Percentiles rank a stretch among this genome's conserved stretches.
phyloP scores from a whole-genome alignment of 345 rosid species.

The Salix koriyanagi region DNA sequence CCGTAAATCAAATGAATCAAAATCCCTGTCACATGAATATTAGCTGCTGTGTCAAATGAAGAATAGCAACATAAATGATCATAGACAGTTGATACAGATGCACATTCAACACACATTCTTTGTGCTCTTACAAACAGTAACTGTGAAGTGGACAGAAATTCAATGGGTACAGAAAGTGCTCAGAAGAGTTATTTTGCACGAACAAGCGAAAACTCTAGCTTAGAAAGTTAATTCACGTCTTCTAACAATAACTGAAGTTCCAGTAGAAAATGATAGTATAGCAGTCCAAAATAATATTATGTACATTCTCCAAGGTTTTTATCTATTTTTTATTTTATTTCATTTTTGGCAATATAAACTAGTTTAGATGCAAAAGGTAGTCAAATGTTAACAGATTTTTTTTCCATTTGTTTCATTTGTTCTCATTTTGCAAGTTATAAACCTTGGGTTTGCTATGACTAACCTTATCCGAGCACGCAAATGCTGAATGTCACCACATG shows the following conservation, averaged over 20 bases:
- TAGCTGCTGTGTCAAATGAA: constrained; percentile 11
- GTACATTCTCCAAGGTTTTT: not conserved
- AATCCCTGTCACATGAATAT: constrained; percentile 65
- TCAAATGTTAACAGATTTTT: not conserved
- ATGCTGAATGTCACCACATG: constrained; percentile 57
- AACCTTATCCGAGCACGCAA: constrained; percentile 87
- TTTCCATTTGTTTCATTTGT: not conserved
- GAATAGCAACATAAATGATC: not conserved
- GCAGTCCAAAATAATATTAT: not conserved
- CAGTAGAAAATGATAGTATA: not conserved
- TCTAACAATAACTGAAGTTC: not conserved
- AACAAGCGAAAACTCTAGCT: not conserved
- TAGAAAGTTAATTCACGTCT: not conserved
- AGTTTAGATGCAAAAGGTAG: not conserved
- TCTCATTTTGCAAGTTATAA: not conserved
- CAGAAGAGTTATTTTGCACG: not conserved
- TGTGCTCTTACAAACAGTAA: not conserved
- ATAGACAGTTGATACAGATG: not conserved
- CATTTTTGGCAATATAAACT: not conserved
- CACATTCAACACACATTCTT: not conserved
- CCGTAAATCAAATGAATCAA: constrained; percentile 89
- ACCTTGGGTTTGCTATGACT: constrained; percentile 5
- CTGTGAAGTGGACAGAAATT: not conserved
- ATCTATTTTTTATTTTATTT: too few species aligned
- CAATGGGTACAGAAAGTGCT: not conserved